Conservation (phyloP, 768 basidiomycete genomes). For the Antrodiella citrinella region DNA sequence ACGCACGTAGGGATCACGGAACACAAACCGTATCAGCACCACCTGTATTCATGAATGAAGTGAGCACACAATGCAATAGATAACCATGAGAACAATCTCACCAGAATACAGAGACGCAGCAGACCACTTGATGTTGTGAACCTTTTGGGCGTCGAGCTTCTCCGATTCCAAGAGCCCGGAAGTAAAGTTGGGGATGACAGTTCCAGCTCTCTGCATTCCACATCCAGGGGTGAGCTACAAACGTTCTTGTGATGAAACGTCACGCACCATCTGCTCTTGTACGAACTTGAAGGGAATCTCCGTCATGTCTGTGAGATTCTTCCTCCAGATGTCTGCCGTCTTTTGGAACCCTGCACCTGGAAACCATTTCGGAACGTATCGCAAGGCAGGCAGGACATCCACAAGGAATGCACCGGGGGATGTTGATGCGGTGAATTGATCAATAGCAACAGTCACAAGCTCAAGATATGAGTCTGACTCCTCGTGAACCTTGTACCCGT, state of each 20-base stretch:
- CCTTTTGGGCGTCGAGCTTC: slow-evolving; percentile 43
- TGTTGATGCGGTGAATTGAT: slow-evolving; percentile 18
- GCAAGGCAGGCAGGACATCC: slow-evolving; percentile 25
- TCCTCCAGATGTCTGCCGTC: slow-evolving; percentile 13
- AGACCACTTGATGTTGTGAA: slow-evolving; percentile 60
- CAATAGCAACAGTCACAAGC: slow-evolving; percentile 24
- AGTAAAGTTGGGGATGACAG: slow-evolving; percentile 48
- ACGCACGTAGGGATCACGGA: background rate
- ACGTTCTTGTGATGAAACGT: background rate
- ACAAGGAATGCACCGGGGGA: slow-evolving; percentile 23
- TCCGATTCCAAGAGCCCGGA: slow-evolving; percentile 49
- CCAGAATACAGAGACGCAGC: slow-evolving; percentile 20
- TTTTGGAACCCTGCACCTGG: slow-evolving; percentile 31
- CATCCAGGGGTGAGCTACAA: too few relatives aligned
- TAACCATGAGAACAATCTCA: slow-evolving; percentile 11
- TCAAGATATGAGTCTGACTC: slow-evolving; percentile 30
- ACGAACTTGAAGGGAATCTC: slow-evolving; percentile 25
- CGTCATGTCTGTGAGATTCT: slow-evolving; percentile 17
- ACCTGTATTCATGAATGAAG: slow-evolving; percentile 16
- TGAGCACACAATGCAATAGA: background rate
- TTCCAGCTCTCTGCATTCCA: slow-evolving; percentile 45
- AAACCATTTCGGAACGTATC: slow-evolving; percentile 31
- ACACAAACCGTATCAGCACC: slow-evolving; percentile 32
- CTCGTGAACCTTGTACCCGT: slow-evolving; percentile 20
- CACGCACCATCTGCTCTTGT: slow-evolving; percentile 26